These are phyloP conservation scores for Cornus controversa DNA, from an alignment of 148 eudicot species.

Conservation along the genomic window DNA sequence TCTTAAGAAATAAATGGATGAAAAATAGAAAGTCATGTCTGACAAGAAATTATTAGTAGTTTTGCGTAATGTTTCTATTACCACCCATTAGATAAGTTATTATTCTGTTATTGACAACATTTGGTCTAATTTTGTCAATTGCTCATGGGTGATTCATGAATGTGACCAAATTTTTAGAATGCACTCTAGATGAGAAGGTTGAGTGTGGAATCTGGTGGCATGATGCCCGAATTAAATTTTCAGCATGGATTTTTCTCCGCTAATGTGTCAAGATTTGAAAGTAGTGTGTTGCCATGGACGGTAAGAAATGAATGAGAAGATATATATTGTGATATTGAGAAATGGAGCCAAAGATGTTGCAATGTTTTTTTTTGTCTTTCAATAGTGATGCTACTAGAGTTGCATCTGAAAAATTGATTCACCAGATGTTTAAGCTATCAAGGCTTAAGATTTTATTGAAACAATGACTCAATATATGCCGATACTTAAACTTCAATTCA, in stretches of 20 bases:
- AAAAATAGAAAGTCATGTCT: not conserved
- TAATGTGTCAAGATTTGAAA: not conserved
- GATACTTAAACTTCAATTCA: too few species aligned
- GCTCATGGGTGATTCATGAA: not conserved
- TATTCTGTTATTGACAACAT: not conserved
- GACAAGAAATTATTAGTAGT: not conserved
- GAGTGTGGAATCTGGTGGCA: not conserved
- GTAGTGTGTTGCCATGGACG: not conserved
- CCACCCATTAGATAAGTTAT: not conserved
- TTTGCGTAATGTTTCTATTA: not conserved
- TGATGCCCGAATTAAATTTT: not conserved
- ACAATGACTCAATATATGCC: too few species aligned
- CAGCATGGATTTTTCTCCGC: not conserved
- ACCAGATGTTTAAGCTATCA: not conserved
- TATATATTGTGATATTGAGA: not conserved
- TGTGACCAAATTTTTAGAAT: not conserved
- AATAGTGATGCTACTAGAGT: too few species aligned
- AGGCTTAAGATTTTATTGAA: not conserved
- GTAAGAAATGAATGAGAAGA: not conserved
- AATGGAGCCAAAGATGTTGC: not conserved
- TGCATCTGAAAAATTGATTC: too few species aligned
- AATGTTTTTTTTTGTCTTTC: not conserved
- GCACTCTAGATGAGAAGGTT: not conserved
- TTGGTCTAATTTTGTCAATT: not conserved
- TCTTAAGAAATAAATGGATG: not conserved